Conservation (phyloP, 768 basidiomycete species). For the Amanita subjunquillea region DNA sequence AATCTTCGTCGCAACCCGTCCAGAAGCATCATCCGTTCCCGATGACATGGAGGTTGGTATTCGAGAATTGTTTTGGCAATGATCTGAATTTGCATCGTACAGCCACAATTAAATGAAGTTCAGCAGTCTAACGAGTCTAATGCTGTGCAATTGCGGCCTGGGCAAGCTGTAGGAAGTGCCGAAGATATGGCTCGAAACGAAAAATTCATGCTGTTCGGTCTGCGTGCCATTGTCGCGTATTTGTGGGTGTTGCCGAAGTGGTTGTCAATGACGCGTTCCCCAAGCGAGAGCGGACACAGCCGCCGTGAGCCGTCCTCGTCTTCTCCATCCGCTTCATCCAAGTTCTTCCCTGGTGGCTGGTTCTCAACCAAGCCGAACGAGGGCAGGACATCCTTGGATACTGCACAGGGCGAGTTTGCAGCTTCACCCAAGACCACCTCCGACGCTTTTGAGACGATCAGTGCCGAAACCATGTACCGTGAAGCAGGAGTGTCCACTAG, state of each 20-base stretch:
- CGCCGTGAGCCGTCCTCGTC: conserved; percentile 17
- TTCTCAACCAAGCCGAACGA: conserved; percentile 26
- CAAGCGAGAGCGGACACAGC: conserved; percentile 34
- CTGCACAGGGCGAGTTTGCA: conserved; percentile 38
- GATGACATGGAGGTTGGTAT: conserved; percentile 1
- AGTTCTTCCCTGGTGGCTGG: conserved; percentile 51
- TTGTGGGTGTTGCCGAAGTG: conserved; percentile 2
- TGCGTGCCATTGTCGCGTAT: conserved; percentile 4
- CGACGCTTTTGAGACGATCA: conserved; percentile 12
- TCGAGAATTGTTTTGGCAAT: neutral
- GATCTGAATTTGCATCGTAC: neutral
- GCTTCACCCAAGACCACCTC: conserved; percentile 15
- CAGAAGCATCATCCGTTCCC: neutral
- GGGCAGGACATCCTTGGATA: conserved; percentile 37
- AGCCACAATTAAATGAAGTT: conserved; percentile 7
- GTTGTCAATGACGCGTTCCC: conserved; percentile 9
- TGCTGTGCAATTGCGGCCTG: conserved; percentile 1
- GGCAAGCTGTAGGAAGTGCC: neutral
- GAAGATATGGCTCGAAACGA: neutral
- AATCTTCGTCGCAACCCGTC: conserved; percentile 8
- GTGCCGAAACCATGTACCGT: conserved; percentile 6
- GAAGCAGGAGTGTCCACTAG: conserved; percentile 7
- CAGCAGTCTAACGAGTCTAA: neutral
- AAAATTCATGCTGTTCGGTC: conserved; percentile 1
- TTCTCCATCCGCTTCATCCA: conserved; percentile 30